phyloP scores from a whole-genome alignment of 2,329 filamentous ascomycete species.

The Raffaelea albimanens region DNA sequence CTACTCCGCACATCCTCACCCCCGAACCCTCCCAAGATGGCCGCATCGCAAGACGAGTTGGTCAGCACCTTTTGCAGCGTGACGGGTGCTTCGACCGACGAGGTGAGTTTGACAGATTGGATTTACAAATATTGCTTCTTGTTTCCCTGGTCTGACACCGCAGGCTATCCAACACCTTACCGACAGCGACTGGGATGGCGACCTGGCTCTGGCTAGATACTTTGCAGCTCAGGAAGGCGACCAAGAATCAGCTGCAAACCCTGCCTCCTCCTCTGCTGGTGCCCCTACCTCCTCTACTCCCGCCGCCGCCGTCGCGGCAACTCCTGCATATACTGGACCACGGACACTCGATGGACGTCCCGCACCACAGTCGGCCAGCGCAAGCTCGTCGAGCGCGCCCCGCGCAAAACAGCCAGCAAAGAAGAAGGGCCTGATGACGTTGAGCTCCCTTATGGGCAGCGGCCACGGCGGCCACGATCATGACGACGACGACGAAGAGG shows the following conservation, averaged over 20 bases:
- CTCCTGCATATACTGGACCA: slow-evolving; percentile 46
- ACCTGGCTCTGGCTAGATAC: slow-evolving; percentile 51
- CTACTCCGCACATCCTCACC: slow-evolving; percentile 4
- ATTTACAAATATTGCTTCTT: neutral
- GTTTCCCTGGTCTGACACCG: slow-evolving; percentile 1
- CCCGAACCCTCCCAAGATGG: slow-evolving; percentile 3
- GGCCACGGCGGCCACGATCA: slow-evolving; percentile 41
- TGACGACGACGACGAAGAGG: slow-evolving; percentile 49
- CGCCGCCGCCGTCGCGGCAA: slow-evolving; percentile 24
- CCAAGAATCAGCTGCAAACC: slow-evolving; percentile 27
- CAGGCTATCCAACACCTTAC: slow-evolving; percentile 61
- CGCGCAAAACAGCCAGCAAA: slow-evolving; percentile 35
- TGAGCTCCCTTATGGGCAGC: slow-evolving; percentile 44
- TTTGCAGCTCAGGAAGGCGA: slow-evolving; percentile 48
- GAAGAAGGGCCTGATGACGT: slow-evolving; percentile 51
- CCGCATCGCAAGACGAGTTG: slow-evolving; percentile 6
- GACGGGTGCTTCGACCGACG: slow-evolving; percentile 9
- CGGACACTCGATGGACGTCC: slow-evolving; percentile 55
- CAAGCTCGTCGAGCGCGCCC: slow-evolving; percentile 23
- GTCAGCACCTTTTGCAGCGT: slow-evolving; percentile 11
- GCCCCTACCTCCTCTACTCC: slow-evolving; percentile 23
- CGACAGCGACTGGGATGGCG: slow-evolving; percentile 57
- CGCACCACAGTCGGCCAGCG: slow-evolving; percentile 33
- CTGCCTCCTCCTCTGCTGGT: slow-evolving; percentile 32
- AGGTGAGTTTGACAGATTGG: too few species aligned